These are phyloP conservation scores for Saccharomycopsis schoenii DNA, from an alignment of 805 yeast genomes.

Conservation along the genomic window DNA sequence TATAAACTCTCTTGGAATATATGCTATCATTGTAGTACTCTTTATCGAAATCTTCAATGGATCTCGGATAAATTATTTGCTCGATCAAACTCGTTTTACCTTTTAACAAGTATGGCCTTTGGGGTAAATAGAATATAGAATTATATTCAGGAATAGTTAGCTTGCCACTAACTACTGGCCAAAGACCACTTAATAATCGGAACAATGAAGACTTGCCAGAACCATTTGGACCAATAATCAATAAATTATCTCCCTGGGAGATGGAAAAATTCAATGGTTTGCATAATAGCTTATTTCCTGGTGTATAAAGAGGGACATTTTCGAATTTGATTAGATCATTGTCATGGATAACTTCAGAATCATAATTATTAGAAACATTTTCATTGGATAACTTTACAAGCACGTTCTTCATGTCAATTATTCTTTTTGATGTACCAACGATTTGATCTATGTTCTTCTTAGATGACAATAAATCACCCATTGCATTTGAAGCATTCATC, in stretches of 20 bases:
- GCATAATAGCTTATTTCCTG: slow-evolving; percentile 67
- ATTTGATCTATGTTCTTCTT: slow-evolving; percentile 78
- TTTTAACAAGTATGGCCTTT: slow-evolving; percentile 75
- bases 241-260: slow-evolving; percentile 71
- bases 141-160: slow-evolving; percentile 51
- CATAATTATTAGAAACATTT: slow-evolving; percentile 5
- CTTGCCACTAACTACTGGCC: slow-evolving; percentile 63
- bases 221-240: slow-evolving; percentile 94
- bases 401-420: slow-evolving; percentile 57
- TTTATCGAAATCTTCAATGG: slow-evolving; percentile 44
- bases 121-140: slow-evolving; percentile 78
- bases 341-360: slow-evolving; percentile 30
- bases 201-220: slow-evolving; percentile 91
- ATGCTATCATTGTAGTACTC: slow-evolving; percentile 20
- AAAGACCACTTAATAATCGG: slow-evolving; percentile 82
- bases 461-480: slow-evolving; percentile 78
- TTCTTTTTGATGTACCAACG: slow-evolving; percentile 70
- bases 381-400: slow-evolving; percentile 31
- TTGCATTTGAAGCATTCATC: slow-evolving; percentile 75
- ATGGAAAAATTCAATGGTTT: slow-evolving; percentile 59
- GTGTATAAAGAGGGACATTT: slow-evolving; percentile 75
- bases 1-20: slow-evolving; percentile 28
- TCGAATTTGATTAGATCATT: slow-evolving; percentile 59
- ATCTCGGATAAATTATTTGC: slow-evolving; percentile 82
- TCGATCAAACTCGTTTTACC: slow-evolving; percentile 64